These are phyloP conservation scores for Neofusicoccum sp. DNA, from an alignment of 2,329 filamentous ascomycete species.

Conservation along the genomic window DNA sequence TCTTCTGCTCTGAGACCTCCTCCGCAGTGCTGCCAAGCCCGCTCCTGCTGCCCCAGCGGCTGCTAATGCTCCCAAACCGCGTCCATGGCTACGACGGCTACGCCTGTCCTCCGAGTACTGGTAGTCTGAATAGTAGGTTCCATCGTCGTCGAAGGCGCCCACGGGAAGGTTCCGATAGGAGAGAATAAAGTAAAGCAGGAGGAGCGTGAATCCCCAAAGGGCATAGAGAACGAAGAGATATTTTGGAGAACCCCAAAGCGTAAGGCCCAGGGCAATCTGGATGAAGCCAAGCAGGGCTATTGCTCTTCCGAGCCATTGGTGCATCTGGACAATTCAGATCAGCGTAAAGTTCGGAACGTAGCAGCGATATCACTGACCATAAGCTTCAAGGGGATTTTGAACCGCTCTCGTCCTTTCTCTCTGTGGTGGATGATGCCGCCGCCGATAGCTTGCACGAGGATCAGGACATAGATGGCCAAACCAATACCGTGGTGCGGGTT, in stretches of 20 bases:
- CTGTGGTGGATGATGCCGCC: constrained; percentile 62
- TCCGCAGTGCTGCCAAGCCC: constrained; percentile 54
- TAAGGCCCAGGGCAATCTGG: constrained; percentile 85
- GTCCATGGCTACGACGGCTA: constrained; percentile 33
- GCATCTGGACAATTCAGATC: constrained; percentile 53
- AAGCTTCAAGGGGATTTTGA: constrained; percentile 57
- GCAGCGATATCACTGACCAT: constrained; percentile 46
- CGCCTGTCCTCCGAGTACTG: constrained; percentile 50
- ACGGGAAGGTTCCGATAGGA: constrained; percentile 65
- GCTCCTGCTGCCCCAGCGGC: constrained; percentile 58
- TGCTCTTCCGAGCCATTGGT: constrained; percentile 81
- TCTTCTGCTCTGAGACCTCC: constrained; percentile 41
- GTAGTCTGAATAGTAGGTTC: constrained; percentile 56
- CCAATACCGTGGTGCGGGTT: constrained; percentile 87
- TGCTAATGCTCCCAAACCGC: constrained; percentile 48
- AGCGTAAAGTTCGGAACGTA: background rate
- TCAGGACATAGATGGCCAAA: constrained; percentile 71
- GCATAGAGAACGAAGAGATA: constrained; percentile 83
- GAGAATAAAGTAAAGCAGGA: constrained; percentile 76
- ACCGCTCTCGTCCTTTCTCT: constrained; percentile 52
- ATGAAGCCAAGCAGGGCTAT: constrained; percentile 79
- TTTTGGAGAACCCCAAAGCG: constrained; percentile 86
- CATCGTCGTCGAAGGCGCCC: constrained; percentile 55
- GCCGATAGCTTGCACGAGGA: constrained; percentile 68
- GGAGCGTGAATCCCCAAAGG: constrained; percentile 69